These are phyloP conservation scores for Royoungia palumana DNA, from an alignment of 768 basidiomycete species.

Conservation along the genomic window DNA sequence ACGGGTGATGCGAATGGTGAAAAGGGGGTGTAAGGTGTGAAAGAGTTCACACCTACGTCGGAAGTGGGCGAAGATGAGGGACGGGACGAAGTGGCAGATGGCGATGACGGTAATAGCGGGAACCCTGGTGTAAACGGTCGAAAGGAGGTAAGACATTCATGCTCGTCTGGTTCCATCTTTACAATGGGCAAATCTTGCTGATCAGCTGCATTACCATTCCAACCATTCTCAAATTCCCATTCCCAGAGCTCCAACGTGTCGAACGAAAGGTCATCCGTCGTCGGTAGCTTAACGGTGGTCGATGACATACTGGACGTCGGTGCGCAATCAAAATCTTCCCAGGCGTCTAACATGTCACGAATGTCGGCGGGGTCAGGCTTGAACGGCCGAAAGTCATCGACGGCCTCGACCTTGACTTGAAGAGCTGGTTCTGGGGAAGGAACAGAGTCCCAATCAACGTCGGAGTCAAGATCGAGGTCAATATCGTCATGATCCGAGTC, in stretches of 20 bases:
- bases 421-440: slow-evolving; percentile 20
- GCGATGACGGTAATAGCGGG: slow-evolving; percentile 19
- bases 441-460: slow-evolving; percentile 51
- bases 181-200: slow-evolving; percentile 24
- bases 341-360: slow-evolving; percentile 62
- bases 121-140: slow-evolving; percentile 4
- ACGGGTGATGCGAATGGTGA: slow-evolving; percentile 12
- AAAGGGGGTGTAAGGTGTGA: slow-evolving; percentile 10
- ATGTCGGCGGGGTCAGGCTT: slow-evolving; percentile 64
- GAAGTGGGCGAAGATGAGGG: slow-evolving; percentile 19
- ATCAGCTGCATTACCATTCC: slow-evolving; percentile 17
- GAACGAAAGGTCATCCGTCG: slow-evolving; percentile 40
- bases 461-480: slow-evolving; percentile 52
- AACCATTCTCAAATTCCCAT: slow-evolving; percentile 33
- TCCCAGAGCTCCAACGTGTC: slow-evolving; percentile 40
- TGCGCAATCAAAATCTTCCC: slow-evolving; percentile 58
- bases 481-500: slow-evolving; percentile 52
- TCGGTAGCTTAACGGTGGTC: slow-evolving; percentile 29
- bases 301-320: slow-evolving; percentile 25
- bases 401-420: slow-evolving; percentile 19
- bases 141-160: slow-evolving; percentile 24
- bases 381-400: slow-evolving; percentile 34
- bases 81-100: slow-evolving; percentile 16
- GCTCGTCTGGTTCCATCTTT: slow-evolving; percentile 44
- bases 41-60: slow-evolving; percentile 15